These are phyloP conservation scores for Blastomyces parvus DNA, from an alignment of 2,329 filamentous ascomycete species.

Conservation along the genomic window DNA sequence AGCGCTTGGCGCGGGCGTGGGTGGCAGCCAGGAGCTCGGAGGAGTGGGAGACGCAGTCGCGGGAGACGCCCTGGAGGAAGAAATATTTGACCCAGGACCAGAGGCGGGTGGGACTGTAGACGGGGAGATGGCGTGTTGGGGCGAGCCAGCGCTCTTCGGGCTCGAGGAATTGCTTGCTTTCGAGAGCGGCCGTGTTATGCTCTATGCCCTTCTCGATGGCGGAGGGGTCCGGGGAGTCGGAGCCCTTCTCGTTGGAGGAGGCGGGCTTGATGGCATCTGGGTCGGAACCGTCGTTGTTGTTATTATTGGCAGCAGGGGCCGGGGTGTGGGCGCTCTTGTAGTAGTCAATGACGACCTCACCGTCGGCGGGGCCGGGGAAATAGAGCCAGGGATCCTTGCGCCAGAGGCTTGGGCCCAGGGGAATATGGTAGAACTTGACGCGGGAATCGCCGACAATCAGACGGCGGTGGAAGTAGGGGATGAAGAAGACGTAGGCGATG, in stretches of 20 bases:
- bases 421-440: conserved; percentile 27
- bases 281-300: conserved; percentile 4
- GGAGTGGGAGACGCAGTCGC: conserved; percentile 35
- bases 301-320: conserved; percentile 4
- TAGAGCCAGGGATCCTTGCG: conserved; percentile 33
- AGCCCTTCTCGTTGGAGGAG: conserved; percentile 3
- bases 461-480: conserved; percentile 30
- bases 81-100: conserved; percentile 36
- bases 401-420: conserved; percentile 34
- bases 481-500: conserved; percentile 28
- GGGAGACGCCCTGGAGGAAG: conserved; percentile 38
- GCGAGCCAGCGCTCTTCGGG: conserved; percentile 26
- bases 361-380: conserved; percentile 31
- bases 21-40: conserved; percentile 31
- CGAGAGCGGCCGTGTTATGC: conserved; percentile 15
- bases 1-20: conserved; percentile 35
- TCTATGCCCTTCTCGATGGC: conserved; percentile 17
- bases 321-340: conserved; percentile 24
- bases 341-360: conserved; percentile 31
- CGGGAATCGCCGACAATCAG: conserved; percentile 27
- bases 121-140: conserved; percentile 27
- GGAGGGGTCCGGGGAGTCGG: conserved; percentile 8
- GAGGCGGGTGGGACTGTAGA: conserved; percentile 23
- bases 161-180: conserved; percentile 23
- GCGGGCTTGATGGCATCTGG: conserved; percentile 5